Conservation (phyloP, 2,329 filamentous ascomycete genomes). For the Davidsoniella eucalypti region DNA sequence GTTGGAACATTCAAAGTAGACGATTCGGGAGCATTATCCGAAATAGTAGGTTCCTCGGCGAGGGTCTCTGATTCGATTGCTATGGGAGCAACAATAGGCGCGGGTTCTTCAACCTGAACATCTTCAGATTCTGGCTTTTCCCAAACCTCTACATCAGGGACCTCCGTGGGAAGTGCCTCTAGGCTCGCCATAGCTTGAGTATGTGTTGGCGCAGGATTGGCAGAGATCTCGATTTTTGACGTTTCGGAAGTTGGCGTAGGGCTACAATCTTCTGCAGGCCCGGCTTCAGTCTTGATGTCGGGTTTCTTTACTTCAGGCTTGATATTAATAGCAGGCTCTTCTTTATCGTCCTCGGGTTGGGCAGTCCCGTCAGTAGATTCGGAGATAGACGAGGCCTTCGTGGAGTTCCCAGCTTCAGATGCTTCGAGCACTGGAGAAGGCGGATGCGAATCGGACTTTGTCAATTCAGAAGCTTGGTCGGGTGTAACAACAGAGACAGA, state of each 20-base stretch:
- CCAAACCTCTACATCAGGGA: background rate
- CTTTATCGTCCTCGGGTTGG: conserved; percentile 24
- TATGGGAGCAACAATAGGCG: background rate
- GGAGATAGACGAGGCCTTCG: conserved; percentile 46
- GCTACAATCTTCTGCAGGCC: background rate
- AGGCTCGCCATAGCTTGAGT: background rate
- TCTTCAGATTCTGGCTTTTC: conserved; percentile 6
- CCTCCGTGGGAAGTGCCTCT: background rate
- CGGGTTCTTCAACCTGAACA: background rate
- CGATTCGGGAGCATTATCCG: background rate
- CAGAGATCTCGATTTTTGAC: background rate
- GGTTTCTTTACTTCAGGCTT: background rate
- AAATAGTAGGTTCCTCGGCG: background rate
- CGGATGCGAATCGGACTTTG: conserved; percentile 39
- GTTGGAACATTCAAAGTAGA: background rate
- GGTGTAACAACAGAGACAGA: conserved; percentile 21
- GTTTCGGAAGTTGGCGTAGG: background rate
- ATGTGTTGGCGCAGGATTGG: background rate
- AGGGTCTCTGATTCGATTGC: background rate
- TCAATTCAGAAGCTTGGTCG: conserved; percentile 32
- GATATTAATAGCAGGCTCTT: conserved; percentile 12
- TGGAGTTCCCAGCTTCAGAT: conserved; percentile 42
- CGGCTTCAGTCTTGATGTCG: background rate
- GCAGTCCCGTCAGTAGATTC: conserved; percentile 46
- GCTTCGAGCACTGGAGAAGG: conserved; percentile 35